A percentile compares a stretch with the other conserved stretches of the same genome.
Evolutionary conservation across 2,329 filamentous ascomycete genomes (phyloP).

Genomic region (Phialocephala subalpina): DNA sequence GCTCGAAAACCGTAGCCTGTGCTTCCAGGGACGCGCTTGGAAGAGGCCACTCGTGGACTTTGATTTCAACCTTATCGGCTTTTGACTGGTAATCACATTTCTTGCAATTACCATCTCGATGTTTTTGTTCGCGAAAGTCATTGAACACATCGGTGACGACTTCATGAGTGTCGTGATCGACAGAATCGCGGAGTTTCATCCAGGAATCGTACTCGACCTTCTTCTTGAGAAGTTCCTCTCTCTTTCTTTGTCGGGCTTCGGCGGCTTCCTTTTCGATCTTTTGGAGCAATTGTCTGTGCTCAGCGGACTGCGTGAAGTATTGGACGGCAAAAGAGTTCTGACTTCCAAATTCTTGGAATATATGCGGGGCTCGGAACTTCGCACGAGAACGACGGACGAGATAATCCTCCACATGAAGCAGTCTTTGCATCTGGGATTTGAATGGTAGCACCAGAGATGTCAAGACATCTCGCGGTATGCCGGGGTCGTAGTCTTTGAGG

Average conservation of each 20-base stretch:
- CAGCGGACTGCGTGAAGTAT: conserved; percentile 53
- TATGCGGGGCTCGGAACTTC: conserved; percentile 30
- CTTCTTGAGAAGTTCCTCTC: conserved; percentile 43
- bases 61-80: conserved; percentile 52
- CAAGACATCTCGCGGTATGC: conserved; percentile 49
- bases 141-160: neutral
- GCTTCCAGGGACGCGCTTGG: conserved; percentile 44
- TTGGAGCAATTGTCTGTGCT: conserved; percentile 44
- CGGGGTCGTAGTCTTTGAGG: conserved; percentile 54
- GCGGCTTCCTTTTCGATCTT: conserved; percentile 50
- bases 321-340: conserved; percentile 52
- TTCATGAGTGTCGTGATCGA: conserved; percentile 13
- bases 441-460: conserved; percentile 53
- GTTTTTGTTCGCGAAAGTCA: conserved; percentile 1
- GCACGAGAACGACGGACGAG: conserved; percentile 36
- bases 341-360: conserved; percentile 49
- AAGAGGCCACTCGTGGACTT: conserved; percentile 64
- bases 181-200: conserved; percentile 24
- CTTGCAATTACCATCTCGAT: conserved; percentile 38
- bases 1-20: conserved; percentile 60
- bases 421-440: conserved; percentile 48
- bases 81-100: conserved; percentile 45
- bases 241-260: conserved; percentile 43
- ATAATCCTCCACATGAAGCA: conserved; percentile 53
- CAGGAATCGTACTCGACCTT: conserved; percentile 43